Conservation (phyloP, 352 stramenopile species). For the Globisporangium recalcitrans region DNA sequence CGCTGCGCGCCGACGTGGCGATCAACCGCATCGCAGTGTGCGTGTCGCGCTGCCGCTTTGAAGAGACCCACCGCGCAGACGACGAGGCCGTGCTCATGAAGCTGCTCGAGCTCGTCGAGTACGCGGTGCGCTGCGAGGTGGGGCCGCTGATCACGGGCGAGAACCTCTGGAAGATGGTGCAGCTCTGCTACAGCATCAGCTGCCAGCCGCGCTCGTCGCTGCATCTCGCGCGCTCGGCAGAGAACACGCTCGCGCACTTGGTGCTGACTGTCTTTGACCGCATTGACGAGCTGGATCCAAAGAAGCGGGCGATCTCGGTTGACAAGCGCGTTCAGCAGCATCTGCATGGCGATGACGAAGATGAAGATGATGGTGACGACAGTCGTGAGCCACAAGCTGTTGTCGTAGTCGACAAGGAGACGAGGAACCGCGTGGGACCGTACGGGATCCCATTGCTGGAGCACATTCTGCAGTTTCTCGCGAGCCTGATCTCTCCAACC, state of each 20-base stretch:
- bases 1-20: conserved; percentile 80
- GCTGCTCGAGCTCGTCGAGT: conserved; percentile 95
- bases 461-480: conserved; percentile 92
- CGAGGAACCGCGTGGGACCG: conserved; percentile 24
- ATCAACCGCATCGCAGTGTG: conserved; percentile 93
- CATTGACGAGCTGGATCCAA: conserved; percentile 67
- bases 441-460: conserved; percentile 90
- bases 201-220: conserved; percentile 84
- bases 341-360: background rate
- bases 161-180: conserved; percentile 94
- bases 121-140: conserved; percentile 90
- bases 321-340: background rate
- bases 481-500: conserved; percentile 89
- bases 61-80: conserved; percentile 91
- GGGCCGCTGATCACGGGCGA: conserved; percentile 87
- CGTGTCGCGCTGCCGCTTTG: conserved; percentile 92
- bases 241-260: conserved; percentile 95
- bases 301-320: conserved; percentile 1
- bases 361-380: background rate
- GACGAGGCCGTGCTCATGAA: conserved; percentile 94
- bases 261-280: conserved; percentile 96
- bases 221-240: conserved; percentile 91
- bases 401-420: conserved; percentile 8
- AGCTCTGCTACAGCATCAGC: conserved; percentile 95
- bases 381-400: background rate